Evolutionary conservation across 768 basidiomycete species (phyloP), one percentile per base, ranked within the genome.

Genomic region (Pleurotus cornucopiae): DNA sequence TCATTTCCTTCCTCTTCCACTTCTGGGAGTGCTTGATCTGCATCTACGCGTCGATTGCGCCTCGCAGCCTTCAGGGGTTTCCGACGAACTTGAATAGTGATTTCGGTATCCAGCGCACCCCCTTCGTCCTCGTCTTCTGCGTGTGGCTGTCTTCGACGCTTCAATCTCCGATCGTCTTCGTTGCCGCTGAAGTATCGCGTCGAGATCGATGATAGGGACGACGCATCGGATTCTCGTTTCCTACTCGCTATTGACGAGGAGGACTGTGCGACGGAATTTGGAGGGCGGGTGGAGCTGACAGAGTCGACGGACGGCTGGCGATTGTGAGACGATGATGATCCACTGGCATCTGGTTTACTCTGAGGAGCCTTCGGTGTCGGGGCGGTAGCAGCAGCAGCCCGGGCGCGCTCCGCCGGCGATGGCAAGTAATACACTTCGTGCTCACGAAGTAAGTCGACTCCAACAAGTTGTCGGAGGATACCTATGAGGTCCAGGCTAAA

Each of bases 381-480:
- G 30, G 57, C 47, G 45, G 62, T 54, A 55, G 65, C 58, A 16
- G 60, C 51, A 20, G 58, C 43, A 53, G 63, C 70, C 39, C 65
- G 70, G 6, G 62, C 58, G 56, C 66, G 60, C 37, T 76, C 73
- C 60, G 82, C 81, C 16, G 71, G 73, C 46, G 68, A 69, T 0
- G 84, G 83, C 9, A 87, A 65, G 62, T 86, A 89, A 63, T 75
- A 86, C 2, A 88, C 76, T 59, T 87, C 86, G 41, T 81, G 76
- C 58, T 87, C 85, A 11, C 82, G 79, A 46, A 86, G 67, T 47
- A 87, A 72, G 57, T 88, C 85, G 13, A 83, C 73, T 7, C 86
- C 85, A 14, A 86, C 84, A 34, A 89, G 73, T 49, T 83, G 76
- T 38, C 84, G 76, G 43, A 89, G 66, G 30, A 78, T 69, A 48